phyloP scores from a whole-genome alignment of 495 filamentous ascomycete genomes.

The Amphirosellinia nigrospora region DNA sequence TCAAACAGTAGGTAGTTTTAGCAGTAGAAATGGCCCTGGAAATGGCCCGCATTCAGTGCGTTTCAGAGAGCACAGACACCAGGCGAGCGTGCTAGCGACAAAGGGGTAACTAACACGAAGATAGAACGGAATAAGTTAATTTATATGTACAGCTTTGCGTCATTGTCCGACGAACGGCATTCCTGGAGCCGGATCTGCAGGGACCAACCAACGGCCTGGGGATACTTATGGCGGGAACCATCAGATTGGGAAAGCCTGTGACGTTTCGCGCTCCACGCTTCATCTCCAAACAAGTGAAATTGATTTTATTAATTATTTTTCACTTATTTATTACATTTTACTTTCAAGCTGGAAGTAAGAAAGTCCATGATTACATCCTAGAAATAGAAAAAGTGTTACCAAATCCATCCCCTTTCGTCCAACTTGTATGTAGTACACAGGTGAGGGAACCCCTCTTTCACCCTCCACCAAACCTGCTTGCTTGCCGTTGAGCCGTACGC shows the following conservation, averaged over 20 bases:
- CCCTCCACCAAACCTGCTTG: background rate
- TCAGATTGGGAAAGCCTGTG: slow-evolving; percentile 3
- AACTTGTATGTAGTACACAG: too few relatives aligned
- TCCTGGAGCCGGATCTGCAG: slow-evolving; percentile 12
- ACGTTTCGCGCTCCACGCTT: background rate
- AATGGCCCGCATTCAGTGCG: too few relatives aligned
- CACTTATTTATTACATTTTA: background rate
- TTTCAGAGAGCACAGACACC: too few relatives aligned
- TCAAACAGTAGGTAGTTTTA: too few relatives aligned
- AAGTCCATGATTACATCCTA: background rate
- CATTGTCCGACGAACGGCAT: background rate
- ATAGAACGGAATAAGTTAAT: too few relatives aligned
- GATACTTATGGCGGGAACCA: background rate
- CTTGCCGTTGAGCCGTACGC: background rate
- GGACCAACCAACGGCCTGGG: background rate
- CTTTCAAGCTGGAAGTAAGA: background rate
- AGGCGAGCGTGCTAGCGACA: too few relatives aligned
- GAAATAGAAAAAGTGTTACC: background rate
- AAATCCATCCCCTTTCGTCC: background rate
- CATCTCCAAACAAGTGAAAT: background rate
- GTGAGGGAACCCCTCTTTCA: slow-evolving; percentile 9
- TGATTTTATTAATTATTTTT: background rate
- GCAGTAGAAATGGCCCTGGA: too few relatives aligned
- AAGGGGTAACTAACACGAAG: too few relatives aligned
- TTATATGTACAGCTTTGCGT: background rate